These are phyloP conservation scores for Moesziomyces parantarcticus DNA, from an alignment of 1,284 basidiomycete genomes.

Conservation along the genomic window DNA sequence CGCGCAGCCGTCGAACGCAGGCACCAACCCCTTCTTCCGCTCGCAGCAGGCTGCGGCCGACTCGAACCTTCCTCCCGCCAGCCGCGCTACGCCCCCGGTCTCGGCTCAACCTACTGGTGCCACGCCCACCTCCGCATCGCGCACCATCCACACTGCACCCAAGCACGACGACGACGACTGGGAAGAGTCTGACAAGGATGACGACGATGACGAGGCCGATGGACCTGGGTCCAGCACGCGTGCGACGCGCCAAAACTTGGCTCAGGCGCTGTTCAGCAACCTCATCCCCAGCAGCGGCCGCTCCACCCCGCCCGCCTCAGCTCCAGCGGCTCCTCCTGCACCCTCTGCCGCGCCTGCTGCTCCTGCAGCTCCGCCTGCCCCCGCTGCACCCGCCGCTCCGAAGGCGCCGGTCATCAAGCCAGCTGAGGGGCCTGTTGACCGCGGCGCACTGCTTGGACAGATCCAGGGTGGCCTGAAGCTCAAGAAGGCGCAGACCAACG, in stretches of 20 bases:
- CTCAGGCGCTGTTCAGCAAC: conserved; percentile 64
- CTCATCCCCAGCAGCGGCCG: conserved; percentile 57
- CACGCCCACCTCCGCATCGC: conserved; percentile 25
- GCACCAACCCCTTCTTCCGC: conserved; percentile 64
- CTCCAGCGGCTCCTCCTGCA: conserved; percentile 45
- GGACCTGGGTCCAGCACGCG: conserved; percentile 62
- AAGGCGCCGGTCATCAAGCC: conserved; percentile 57
- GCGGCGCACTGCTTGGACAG: conserved; percentile 79
- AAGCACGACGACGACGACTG: conserved; percentile 65
- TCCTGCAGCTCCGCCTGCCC: conserved; percentile 46
- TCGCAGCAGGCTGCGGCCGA: conserved; percentile 31
- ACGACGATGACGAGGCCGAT: conserved; percentile 65
- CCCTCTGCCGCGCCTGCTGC: conserved; percentile 66
- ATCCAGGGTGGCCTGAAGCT: conserved; percentile 85
- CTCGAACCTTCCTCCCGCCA: conserved; percentile 39
- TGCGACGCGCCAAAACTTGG: conserved; percentile 64
- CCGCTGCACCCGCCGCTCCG: conserved; percentile 64
- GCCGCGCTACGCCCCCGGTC: conserved; percentile 44
- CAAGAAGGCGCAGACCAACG: conserved; percentile 83
- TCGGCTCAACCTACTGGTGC: conserved; percentile 47
- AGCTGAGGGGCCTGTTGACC: conserved; percentile 71
- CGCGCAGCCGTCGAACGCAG: conserved; percentile 22
- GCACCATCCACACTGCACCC: conserved; percentile 50
- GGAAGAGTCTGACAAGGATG: conserved; percentile 62
- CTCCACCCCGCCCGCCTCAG: conserved; percentile 49